These are phyloP conservation scores for Ocimum tenuiflorum DNA, from an alignment of 257 asterid genomes.

Conservation along the genomic window DNA sequence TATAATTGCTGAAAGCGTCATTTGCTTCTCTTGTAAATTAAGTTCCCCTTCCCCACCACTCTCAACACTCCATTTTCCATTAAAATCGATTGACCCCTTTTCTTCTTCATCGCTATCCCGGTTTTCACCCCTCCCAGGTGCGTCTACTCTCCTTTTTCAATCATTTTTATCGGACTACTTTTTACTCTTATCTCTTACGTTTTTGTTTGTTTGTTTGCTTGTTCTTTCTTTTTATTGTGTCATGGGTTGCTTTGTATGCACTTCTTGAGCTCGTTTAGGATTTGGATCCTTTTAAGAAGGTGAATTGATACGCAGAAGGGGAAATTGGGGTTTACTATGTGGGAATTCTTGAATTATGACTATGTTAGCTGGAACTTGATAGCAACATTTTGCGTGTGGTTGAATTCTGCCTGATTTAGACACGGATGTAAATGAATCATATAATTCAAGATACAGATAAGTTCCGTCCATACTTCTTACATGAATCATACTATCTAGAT, in stretches of 20 bases:
- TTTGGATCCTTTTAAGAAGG: not conserved
- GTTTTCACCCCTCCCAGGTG: slow-evolving; percentile 19
- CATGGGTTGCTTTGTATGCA: not conserved
- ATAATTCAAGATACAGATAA: not conserved
- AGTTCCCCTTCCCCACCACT: not conserved
- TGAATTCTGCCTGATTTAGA: not conserved
- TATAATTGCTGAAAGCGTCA: slow-evolving; percentile 28
- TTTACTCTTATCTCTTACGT: not conserved
- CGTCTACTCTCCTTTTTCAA: not conserved
- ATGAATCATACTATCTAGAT: too few relatives aligned
- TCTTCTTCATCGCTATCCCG: not conserved
- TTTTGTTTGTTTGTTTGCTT: too few relatives aligned
- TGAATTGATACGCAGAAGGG: slow-evolving; percentile 11
- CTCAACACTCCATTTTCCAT: not conserved
- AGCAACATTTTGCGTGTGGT: not conserved
- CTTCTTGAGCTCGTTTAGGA: too few relatives aligned
- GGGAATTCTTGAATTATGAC: not conserved
- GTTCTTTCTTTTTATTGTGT: not conserved
- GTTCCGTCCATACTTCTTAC: too few relatives aligned
- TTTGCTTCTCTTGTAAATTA: slow-evolving; percentile 26
- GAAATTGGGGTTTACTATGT: slow-evolving; percentile 12
- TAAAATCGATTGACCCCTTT: not conserved
- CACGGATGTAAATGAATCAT: not conserved
- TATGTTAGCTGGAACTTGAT: too few relatives aligned
- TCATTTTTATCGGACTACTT: not conserved